phyloP scores from a whole-genome alignment of 495 filamentous ascomycete genomes.

The Hypoxylon cercidicola region DNA sequence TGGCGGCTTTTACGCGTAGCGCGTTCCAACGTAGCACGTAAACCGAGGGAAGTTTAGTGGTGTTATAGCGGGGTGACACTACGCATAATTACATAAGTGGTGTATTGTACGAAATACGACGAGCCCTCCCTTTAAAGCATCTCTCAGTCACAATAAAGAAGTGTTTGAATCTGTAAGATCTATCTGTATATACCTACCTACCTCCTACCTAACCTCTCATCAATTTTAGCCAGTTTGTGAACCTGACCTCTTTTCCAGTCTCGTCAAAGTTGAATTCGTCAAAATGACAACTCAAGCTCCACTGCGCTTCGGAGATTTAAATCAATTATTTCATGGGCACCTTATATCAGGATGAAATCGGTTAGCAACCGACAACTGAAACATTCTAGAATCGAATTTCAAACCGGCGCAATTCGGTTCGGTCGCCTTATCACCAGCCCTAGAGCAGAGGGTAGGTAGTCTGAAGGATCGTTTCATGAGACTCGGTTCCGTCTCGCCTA shows the following conservation, averaged over 20 bases:
- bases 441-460: neutral
- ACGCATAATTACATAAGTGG: slow-evolving; percentile 12
- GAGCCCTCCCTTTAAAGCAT: too few species aligned
- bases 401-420: slow-evolving; percentile 10
- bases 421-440: neutral
- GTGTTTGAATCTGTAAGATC: too few species aligned
- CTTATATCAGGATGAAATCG: neutral
- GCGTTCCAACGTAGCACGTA: slow-evolving; percentile 10
- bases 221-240: too few species aligned
- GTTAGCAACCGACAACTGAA: slow-evolving; percentile 22
- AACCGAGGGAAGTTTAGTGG: slow-evolving; percentile 2
- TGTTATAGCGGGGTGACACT: neutral
- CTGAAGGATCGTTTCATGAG: slow-evolving; percentile 7
- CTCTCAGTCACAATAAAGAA: too few species aligned
- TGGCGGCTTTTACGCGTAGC: slow-evolving; percentile 33
- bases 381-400: slow-evolving; percentile 31
- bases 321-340: neutral
- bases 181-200: too few species aligned
- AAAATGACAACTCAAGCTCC: slow-evolving; percentile 5
- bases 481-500: neutral
- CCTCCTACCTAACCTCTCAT: too few species aligned
- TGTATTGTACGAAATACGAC: neutral
- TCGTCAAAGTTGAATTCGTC: neutral
- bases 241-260: neutral
- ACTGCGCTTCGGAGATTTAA: slow-evolving; percentile 31